These are phyloP conservation scores for Aquilaria sinensis DNA, from an alignment of 345 rosid genomes.

Conservation along the genomic window DNA sequence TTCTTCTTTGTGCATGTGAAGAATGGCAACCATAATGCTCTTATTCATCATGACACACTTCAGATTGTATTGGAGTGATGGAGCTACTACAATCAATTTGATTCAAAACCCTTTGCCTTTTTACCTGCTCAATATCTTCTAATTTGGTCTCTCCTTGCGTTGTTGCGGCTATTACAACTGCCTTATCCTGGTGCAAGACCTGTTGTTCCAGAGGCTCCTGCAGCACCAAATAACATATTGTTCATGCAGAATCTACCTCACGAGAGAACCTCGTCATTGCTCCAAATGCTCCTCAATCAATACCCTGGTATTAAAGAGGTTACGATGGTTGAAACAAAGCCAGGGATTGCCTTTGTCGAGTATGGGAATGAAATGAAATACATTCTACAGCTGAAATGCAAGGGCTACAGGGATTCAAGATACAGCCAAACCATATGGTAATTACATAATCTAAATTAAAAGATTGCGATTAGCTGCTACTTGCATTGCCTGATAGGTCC, in stretches of 20 bases:
- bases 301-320: conserved; percentile 84
- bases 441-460: conserved; percentile 84
- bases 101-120: background rate
- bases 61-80: no score
- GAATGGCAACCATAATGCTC: no score
- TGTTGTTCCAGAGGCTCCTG: conserved; percentile 70
- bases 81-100: no score
- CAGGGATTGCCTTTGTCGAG: conserved; percentile 94
- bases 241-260: conserved; percentile 85
- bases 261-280: conserved; percentile 65
- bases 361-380: conserved; percentile 54
- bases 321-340: conserved; percentile 92
- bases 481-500: no score
- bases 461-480: conserved; percentile 14
- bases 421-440: conserved; percentile 50
- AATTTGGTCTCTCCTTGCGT: background rate
- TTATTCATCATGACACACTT: no score
- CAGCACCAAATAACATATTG: conserved; percentile 82
- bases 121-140: background rate
- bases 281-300: conserved; percentile 65
- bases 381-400: conserved; percentile 83
- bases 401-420: conserved; percentile 66
- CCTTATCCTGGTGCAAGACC: conserved; percentile 60
- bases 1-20: no score
- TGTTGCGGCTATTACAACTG: conserved; percentile 64